phyloP scores from a whole-genome alignment of 1,284 basidiomycete genomes.

The Phellinidium pouzarii region DNA sequence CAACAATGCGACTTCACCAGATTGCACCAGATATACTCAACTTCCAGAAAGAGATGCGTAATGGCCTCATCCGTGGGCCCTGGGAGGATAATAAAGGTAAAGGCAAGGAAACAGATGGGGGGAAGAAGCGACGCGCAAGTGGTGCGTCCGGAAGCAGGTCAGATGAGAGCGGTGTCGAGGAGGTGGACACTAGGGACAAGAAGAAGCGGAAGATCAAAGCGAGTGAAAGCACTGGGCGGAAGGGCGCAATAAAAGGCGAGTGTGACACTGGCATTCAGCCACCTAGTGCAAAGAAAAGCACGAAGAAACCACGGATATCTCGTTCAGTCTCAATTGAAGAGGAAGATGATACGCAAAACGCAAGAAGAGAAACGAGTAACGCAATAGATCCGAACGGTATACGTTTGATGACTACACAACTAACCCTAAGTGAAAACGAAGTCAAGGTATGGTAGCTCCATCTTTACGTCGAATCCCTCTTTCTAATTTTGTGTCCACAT shows the following conservation, averaged over 20 bases:
- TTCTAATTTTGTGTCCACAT: not conserved
- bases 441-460: slow-evolving; percentile 38
- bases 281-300: slow-evolving; percentile 16
- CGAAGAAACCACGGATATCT: slow-evolving; percentile 10
- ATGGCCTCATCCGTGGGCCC: slow-evolving; percentile 27
- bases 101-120: slow-evolving; percentile 16
- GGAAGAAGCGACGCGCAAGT: slow-evolving; percentile 15
- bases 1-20: slow-evolving; percentile 51
- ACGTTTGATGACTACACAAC: slow-evolving; percentile 48
- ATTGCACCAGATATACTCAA: slow-evolving; percentile 71
- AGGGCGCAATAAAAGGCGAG: slow-evolving; percentile 5
- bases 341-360: slow-evolving; percentile 12
- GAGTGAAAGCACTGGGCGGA: slow-evolving; percentile 16
- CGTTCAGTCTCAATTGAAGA: slow-evolving; percentile 20
- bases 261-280: slow-evolving; percentile 12
- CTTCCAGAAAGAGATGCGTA: slow-evolving; percentile 60
- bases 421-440: slow-evolving; percentile 45
- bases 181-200: slow-evolving; percentile 23
- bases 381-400: slow-evolving; percentile 7
- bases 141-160: slow-evolving; percentile 20
- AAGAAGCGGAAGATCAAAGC: slow-evolving; percentile 22
- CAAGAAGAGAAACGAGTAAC: not conserved
- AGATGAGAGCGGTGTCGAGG: slow-evolving; percentile 22
- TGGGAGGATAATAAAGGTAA: slow-evolving; percentile 24
- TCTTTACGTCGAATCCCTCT: not conserved